Percentiles rank a stretch among this genome's conserved stretches.
phyloP scores from a whole-genome alignment of 169 alveolate species.

The Plasmodium gonderi region DNA sequence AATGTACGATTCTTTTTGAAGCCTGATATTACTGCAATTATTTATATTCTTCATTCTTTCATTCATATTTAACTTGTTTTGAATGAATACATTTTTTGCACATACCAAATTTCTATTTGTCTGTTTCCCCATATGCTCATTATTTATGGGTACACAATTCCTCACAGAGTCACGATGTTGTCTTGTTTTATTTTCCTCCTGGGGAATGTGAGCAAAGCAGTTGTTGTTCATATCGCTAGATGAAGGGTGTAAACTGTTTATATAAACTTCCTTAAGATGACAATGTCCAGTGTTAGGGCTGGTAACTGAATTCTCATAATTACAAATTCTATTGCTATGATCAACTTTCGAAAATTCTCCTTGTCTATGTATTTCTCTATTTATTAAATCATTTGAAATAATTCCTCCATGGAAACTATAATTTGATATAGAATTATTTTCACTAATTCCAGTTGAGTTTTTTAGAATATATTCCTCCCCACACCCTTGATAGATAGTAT shows the following conservation, averaged over 20 bases:
- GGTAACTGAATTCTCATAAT: background rate
- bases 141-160: background rate
- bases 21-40: background rate
- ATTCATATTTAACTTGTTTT: background rate
- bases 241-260: background rate
- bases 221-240: background rate
- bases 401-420: background rate
- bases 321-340: background rate
- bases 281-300: background rate
- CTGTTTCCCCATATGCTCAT: background rate
- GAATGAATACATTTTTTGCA: background rate
- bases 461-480: background rate
- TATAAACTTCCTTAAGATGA: background rate
- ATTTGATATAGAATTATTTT: background rate
- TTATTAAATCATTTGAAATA: conserved; percentile 12
- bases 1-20: background rate
- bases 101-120: background rate
- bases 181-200: background rate
- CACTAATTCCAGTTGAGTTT: conserved; percentile 2
- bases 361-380: background rate
- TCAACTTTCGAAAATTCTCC: background rate
- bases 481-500: background rate
- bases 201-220: background rate
- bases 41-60: background rate
- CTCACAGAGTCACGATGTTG: background rate